Evolutionary conservation across 805 yeast genomes (phyloP), one percentile per base, ranked within the genome.

Genomic region (Wickerhamiella domercqiae): DNA sequence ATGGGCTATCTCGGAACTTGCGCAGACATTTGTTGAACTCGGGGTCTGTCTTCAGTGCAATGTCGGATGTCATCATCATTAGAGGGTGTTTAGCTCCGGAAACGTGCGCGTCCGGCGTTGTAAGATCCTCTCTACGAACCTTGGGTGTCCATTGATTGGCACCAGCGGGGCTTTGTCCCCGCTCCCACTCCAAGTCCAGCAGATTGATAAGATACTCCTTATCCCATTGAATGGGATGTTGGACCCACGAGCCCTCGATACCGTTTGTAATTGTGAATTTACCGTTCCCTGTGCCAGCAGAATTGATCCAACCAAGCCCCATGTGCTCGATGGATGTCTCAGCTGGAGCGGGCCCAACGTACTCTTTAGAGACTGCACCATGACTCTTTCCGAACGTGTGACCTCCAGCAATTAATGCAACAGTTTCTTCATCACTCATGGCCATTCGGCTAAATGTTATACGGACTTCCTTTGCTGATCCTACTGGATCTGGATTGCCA

Each of bases 251-350:
- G 25, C 47, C 47, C 38, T 44, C 47, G 20, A 36, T 35, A 14
- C 47, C 47, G 35, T 44, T 44, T 22, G 47, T 44, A 2, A 36
- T 37, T 5, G 47, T 44, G 41, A n/a, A 44, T 37, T 44, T 35
- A 16, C 40, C 47, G 31, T 44, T 44, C 9, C 47, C 47, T 6
- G 38, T 29, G 21, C 31, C 26, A 37, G 34, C 32, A 3, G 39
- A 24, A 35, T 41, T 44, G 39, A 40, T 38, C 47, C 47, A 44
- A 21, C 47, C 47, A 7, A 44, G 43, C 14, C 47, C 47, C 41
- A 36, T 40, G 36, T 44, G 20, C 35, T 44, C 47, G 7, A 44
- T 34, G 6, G 39, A 29, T 15, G 45, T 38, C 21, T 44, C 34
- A 22, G 25, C 45, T 9, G 47, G 47, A 19, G 47, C 41, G 2